phyloP scores from a whole-genome alignment of 495 filamentous ascomycete species.

The Staphylotrichum longicolle region DNA sequence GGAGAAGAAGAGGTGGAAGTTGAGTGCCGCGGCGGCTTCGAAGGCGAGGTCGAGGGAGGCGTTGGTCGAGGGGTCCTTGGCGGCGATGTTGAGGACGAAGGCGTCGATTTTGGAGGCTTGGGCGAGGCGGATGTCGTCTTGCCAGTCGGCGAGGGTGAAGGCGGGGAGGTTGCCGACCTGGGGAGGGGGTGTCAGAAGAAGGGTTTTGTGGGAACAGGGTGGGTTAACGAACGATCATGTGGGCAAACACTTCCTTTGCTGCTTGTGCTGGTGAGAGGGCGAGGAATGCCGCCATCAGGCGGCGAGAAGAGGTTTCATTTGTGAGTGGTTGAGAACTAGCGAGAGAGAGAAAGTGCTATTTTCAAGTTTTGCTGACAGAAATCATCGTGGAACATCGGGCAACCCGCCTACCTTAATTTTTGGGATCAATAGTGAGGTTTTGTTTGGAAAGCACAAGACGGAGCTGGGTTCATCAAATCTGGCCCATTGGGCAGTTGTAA shows the following conservation, averaged over 20 bases:
- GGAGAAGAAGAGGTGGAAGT: conserved; percentile 61
- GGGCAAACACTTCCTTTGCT: conserved; percentile 30
- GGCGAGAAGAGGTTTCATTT: conserved; percentile 18
- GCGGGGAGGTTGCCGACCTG: conserved; percentile 33
- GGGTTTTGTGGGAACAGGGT: not conserved
- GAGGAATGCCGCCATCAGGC: conserved; percentile 8
- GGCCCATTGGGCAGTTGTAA: too few species aligned
- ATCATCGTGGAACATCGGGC: too few species aligned
- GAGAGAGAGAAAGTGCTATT: too few species aligned
- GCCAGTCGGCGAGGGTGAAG: conserved; percentile 52
- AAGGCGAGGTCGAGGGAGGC: conserved; percentile 51
- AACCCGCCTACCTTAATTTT: too few species aligned
- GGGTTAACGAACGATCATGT: conserved; percentile 25
- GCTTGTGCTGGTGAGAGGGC: conserved; percentile 16
- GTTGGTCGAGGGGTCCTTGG: conserved; percentile 47
- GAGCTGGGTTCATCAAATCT: too few species aligned
- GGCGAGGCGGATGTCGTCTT: conserved; percentile 55
- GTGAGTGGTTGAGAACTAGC: not conserved
- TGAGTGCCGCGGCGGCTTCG: conserved; percentile 51
- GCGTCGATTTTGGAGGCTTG: conserved; percentile 56
- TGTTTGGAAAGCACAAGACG: too few species aligned
- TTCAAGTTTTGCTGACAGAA: too few species aligned
- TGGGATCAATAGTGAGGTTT: too few species aligned
- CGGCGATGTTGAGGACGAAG: conserved; percentile 59
- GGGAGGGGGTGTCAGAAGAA: not conserved